Conservation (phyloP, 805 yeast species). For the Yamadazyma sp. region DNA sequence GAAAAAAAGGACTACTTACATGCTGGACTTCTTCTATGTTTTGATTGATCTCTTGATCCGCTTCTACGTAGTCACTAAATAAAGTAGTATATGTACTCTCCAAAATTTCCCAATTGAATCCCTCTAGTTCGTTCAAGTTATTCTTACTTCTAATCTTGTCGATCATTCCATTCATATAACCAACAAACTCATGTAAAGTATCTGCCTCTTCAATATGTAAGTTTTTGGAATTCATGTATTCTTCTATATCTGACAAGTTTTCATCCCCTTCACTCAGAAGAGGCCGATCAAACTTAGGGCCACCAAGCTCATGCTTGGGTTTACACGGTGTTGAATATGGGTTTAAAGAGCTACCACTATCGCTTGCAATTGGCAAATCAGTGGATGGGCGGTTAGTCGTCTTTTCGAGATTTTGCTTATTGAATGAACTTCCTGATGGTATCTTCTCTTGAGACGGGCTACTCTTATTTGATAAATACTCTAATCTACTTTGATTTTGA, state of each 20-base stretch:
- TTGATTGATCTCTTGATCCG: constrained; percentile 14
- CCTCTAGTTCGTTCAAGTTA: constrained; percentile 9
- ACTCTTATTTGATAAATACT: no score
- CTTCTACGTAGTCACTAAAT: constrained; percentile 17
- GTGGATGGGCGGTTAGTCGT: no score
- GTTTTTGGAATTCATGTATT: background rate
- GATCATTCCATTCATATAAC: background rate
- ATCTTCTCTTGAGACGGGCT: no score
- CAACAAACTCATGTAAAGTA: background rate
- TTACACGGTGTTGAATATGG: constrained; percentile 7
- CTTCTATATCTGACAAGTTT: no score
- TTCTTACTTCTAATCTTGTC: background rate
- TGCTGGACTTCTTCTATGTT: constrained; percentile 4
- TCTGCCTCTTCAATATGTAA: background rate
- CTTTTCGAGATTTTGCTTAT: no score
- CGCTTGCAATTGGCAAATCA: constrained; percentile 1
- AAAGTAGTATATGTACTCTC: constrained; percentile 17
- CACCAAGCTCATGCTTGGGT: no score
- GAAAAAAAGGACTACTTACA: constrained; percentile 1
- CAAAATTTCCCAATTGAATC: constrained; percentile 21
- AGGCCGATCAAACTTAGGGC: no score
- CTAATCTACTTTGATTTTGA: no score
- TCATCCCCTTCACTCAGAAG: no score
- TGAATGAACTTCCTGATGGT: no score
- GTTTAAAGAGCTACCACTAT: constrained; percentile 3